A percentile compares a stretch with the other conserved stretches of the same genome.
Conservation (phyloP, 2,329 filamentous ascomycete genomes). For the Sporothrix luriei region DNA sequence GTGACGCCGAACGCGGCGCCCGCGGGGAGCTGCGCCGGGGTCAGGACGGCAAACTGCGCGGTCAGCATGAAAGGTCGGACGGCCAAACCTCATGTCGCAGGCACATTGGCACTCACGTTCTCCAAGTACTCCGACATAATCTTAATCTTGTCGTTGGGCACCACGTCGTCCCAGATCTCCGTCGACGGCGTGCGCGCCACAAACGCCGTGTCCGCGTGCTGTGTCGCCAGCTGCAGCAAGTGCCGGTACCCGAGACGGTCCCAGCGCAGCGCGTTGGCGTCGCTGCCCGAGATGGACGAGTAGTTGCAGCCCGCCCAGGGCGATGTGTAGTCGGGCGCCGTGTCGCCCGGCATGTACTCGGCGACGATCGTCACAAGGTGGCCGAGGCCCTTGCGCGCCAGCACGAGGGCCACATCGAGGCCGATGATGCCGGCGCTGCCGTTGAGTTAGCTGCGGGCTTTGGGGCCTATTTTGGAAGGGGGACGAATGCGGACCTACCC, state of each 20-base stretch:
- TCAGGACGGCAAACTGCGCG: slow-evolving; percentile 42
- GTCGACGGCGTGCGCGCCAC: slow-evolving; percentile 46
- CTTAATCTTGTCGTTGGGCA: slow-evolving; percentile 47
- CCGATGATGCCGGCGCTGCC: slow-evolving; percentile 47
- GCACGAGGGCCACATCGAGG: slow-evolving; percentile 46
- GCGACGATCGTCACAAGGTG: slow-evolving; percentile 45
- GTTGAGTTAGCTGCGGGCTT: background rate
- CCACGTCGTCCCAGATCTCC: slow-evolving; percentile 48
- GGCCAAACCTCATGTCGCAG: too few species aligned
- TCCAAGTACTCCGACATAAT: slow-evolving; percentile 48
- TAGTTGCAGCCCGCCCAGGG: slow-evolving; percentile 52
- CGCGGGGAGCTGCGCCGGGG: slow-evolving; percentile 39
- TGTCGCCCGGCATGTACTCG: slow-evolving; percentile 49
- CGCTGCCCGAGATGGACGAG: slow-evolving; percentile 49
- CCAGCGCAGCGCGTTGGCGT: slow-evolving; percentile 49
- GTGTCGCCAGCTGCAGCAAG: slow-evolving; percentile 43
- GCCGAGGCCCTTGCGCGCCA: slow-evolving; percentile 44
- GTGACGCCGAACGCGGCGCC: slow-evolving; percentile 44
- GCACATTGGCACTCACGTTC: slow-evolving; percentile 44
- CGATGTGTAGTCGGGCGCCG: slow-evolving; percentile 46
- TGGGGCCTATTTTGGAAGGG: too few species aligned
- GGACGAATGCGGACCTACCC: background rate
- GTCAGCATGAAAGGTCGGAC: too few species aligned
- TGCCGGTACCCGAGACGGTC: slow-evolving; percentile 47
- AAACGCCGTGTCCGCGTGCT: slow-evolving; percentile 41